Base-by-base conservation (phyloP, 2,329 filamentous ascomycete species). In the Ophiostoma sp. region DNA sequence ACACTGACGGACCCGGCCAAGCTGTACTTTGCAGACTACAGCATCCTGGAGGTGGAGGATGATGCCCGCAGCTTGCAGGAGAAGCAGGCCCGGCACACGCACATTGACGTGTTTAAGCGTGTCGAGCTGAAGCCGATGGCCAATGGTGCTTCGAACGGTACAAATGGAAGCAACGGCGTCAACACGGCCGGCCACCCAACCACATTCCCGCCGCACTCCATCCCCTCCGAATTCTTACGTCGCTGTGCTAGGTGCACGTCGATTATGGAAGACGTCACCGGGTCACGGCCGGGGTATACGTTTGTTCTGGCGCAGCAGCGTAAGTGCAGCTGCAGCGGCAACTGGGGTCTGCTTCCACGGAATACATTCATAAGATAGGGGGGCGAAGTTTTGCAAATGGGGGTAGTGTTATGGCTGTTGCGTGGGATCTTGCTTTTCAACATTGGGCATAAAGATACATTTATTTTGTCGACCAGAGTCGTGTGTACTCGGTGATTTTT, bases 11-110 rank as follows among this genome's bases (percentile, higher is more conserved):
- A 96, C 76, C 86, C 89, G 36, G 87, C 90, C 11, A 87, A 87
- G 74, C 85, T 97, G 68, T 93, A 92, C 82, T 92, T 94, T 81
- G 88, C 89, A 68, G 89, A 96, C 79, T 93, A 90, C 72, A 85
- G 85, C 68, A 87, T 93, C 79, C 84, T 96, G 12, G 91, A 92
- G 5, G 84, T 93, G 17, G 86, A 87, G 11, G 87, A 90, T 71
- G 88, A 90, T 74, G 81, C 82, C 17, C 82, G 83, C 22, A 87
- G 86, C 4, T 79, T 88, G 15, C 80, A 79, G 2, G 78, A 79
- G 25, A 81, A 82, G 73, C 81, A 79, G 73, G 79, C 80, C 2
- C 81, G 78, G 50, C 81, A 82, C 1, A 76, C 78, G 7, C 84
- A 85, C 71, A 81, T 89, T 6, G 88, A 89, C 76, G 81, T 86